Percentiles rank a stretch among this genome's conserved stretches.
These are phyloP conservation scores for Tylopilus sp. DNA, from an alignment of 768 basidiomycete genomes.

Conservation along the genomic window DNA sequence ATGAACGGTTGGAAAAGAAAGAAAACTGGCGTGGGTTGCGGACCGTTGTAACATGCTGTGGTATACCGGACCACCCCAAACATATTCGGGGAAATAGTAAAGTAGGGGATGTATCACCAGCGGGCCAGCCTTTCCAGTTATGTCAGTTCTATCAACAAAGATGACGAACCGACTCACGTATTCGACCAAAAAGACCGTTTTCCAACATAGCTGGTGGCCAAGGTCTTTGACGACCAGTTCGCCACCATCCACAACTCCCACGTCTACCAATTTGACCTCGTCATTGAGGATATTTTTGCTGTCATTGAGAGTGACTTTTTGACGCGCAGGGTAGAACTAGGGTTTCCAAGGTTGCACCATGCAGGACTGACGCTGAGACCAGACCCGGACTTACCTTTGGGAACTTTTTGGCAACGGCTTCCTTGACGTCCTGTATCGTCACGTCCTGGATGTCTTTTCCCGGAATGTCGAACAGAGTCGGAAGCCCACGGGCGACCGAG, in stretches of 20 bases:
- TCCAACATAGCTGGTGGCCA: constrained; percentile 87
- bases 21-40: constrained; percentile 6
- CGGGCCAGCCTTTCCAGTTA: constrained; percentile 64
- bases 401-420: constrained; percentile 51
- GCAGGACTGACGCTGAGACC: neutral
- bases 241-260: constrained; percentile 57
- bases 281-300: constrained; percentile 63
- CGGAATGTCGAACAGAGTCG: constrained; percentile 46
- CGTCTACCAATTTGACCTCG: constrained; percentile 52
- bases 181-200: constrained; percentile 88
- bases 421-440: constrained; percentile 70
- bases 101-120: constrained; percentile 85
- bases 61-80: constrained; percentile 68
- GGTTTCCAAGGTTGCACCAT: neutral
- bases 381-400: constrained; percentile 39
- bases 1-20: neutral
- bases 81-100: constrained; percentile 63
- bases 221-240: constrained; percentile 83
- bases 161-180: constrained; percentile 59
- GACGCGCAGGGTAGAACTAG: constrained; percentile 70
- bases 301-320: constrained; percentile 66
- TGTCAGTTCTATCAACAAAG: constrained; percentile 1
- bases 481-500: constrained; percentile 48
- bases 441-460: constrained; percentile 42
- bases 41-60: constrained; percentile 80